Evolutionary conservation across 257 asterid species (phyloP).

Genomic region (Solanum pinnatisectum): DNA sequence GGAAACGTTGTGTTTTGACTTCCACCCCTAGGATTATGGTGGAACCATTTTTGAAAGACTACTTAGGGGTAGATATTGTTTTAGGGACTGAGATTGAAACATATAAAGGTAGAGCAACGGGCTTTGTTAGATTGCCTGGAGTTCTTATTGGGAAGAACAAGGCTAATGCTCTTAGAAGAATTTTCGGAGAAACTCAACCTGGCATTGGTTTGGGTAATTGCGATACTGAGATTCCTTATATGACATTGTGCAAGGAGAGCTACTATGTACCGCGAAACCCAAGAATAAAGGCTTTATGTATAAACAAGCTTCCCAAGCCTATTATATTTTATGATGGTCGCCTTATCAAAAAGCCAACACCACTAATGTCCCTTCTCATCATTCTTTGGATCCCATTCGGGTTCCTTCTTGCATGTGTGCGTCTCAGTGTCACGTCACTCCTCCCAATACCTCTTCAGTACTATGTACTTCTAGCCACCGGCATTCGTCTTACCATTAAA

Average conservation of each 20-base stretch:
- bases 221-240: slow-evolving; percentile 9
- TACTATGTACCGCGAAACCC: not conserved
- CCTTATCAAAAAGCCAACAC: slow-evolving; percentile 24
- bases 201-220: slow-evolving; percentile 23
- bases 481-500: not conserved
- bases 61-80: slow-evolving; percentile 13
- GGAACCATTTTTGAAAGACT: slow-evolving; percentile 18
- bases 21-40: slow-evolving; percentile 26
- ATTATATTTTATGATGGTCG: slow-evolving; percentile 37
- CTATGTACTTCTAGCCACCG: not conserved
- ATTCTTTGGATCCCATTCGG: slow-evolving; percentile 31
- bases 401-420: not conserved
- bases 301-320: slow-evolving; percentile 16
- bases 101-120: slow-evolving; percentile 26
- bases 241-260: slow-evolving; percentile 21
- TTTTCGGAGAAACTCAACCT: not conserved
- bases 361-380: slow-evolving; percentile 11
- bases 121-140: slow-evolving; percentile 7
- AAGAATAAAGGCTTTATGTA: not conserved
- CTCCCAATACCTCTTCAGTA: not conserved
- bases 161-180: slow-evolving; percentile 9
- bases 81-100: slow-evolving; percentile 26
- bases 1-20: slow-evolving; percentile 19
- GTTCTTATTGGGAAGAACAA: slow-evolving; percentile 25
- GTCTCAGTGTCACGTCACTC: not conserved